These are phyloP conservation scores for Backusella macrospora DNA, from an alignment of 192 early-diverging fungal species.

Conservation along the genomic window DNA sequence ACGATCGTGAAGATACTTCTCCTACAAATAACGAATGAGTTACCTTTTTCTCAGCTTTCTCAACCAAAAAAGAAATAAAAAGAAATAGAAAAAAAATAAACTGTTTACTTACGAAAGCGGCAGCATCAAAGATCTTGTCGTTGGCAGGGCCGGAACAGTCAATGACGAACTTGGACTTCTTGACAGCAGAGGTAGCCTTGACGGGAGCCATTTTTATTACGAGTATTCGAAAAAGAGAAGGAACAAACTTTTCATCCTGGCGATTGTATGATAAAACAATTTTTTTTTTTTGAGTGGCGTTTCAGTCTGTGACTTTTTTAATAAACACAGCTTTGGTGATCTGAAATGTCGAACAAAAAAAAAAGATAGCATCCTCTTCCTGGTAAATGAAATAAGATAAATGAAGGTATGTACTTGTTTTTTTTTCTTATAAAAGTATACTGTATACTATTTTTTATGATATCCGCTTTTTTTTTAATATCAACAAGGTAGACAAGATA, in stretches of 20 bases:
- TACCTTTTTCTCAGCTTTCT: neutral
- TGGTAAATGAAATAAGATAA: neutral
- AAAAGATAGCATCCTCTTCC: neutral
- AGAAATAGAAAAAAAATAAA: conserved; percentile 1
- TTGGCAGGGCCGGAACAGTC: conserved; percentile 90
- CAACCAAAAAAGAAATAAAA: conserved; percentile 13
- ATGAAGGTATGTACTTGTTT: too few relatives aligned
- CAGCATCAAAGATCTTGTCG: conserved; percentile 97
- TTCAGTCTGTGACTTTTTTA: neutral
- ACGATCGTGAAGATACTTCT: conserved; percentile 98
- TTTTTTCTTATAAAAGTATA: too few relatives aligned
- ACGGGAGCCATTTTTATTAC: conserved; percentile 33
- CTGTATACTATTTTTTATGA: too few relatives aligned
- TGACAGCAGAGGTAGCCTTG: conserved; percentile 52
- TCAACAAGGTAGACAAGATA: too few relatives aligned
- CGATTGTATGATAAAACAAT: neutral
- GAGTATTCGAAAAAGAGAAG: conserved; percentile 25
- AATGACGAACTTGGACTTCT: conserved; percentile 85
- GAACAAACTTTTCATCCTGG: conserved; percentile 14
- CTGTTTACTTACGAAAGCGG: conserved; percentile 75
- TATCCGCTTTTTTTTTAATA: too few relatives aligned
- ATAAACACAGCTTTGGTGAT: neutral
- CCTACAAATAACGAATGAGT: conserved; percentile 47
- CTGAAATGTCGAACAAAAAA: conserved; percentile 11
- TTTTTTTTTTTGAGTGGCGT: conserved; percentile 22